These are phyloP conservation scores for Tylopilus cervinicoccineus DNA, from an alignment of 768 basidiomycete species.

Conservation along the genomic window DNA sequence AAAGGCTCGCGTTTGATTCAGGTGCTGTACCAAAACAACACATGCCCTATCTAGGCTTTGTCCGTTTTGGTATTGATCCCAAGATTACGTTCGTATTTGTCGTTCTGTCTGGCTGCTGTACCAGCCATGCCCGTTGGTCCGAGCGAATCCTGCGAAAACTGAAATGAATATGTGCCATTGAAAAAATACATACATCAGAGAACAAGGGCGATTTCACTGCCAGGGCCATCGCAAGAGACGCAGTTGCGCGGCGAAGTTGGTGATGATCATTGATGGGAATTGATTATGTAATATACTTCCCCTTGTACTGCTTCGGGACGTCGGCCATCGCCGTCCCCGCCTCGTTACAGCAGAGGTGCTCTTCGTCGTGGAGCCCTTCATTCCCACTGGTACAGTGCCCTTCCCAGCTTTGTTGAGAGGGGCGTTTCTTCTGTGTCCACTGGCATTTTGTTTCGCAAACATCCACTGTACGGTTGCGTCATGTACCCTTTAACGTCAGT, in stretches of 20 bases:
- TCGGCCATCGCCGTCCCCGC: neutral
- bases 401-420: neutral
- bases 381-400: neutral
- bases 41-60: slow-evolving; percentile 19
- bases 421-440: neutral
- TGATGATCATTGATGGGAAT: neutral
- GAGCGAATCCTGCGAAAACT: neutral
- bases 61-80: slow-evolving; percentile 4
- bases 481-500: neutral
- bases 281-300: slow-evolving; percentile 14
- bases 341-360: neutral
- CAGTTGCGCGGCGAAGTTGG: neutral
- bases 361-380: no score
- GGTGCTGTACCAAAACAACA: slow-evolving; percentile 17
- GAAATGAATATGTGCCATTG: neutral
- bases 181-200: neutral
- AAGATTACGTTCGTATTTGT: slow-evolving; percentile 7
- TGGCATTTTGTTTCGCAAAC: neutral
- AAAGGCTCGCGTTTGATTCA: neutral
- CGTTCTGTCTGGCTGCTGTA: no score
- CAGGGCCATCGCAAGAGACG: neutral
- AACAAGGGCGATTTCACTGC: neutral
- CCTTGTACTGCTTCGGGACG: neutral
- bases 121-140: neutral
- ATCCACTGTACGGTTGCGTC: neutral